phyloP scores from a whole-genome alignment of 495 filamentous ascomycete species.

The Beverwykella pulmonaria region DNA sequence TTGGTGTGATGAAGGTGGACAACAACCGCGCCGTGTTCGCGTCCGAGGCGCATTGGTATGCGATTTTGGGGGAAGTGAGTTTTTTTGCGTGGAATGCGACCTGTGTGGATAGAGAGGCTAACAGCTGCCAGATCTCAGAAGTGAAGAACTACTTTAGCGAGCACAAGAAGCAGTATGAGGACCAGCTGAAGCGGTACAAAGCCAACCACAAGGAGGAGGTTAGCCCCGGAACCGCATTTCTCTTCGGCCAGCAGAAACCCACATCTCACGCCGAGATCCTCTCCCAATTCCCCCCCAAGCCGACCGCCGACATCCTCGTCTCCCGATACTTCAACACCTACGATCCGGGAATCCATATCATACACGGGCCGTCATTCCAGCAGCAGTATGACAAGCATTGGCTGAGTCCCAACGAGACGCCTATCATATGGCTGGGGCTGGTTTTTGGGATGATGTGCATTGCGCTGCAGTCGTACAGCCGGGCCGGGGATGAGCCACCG shows the following conservation, averaged over 20 bases:
- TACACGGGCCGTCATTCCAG: conserved; percentile 86
- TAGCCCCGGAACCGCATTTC: conserved; percentile 55
- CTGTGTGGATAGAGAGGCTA: not conserved
- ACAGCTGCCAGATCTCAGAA: conserved; percentile 72
- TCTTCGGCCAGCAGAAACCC: conserved; percentile 70
- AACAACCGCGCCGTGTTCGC: conserved; percentile 85
- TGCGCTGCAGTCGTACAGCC: conserved; percentile 87
- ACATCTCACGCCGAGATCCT: conserved; percentile 75
- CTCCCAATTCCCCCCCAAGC: conserved; percentile 75
- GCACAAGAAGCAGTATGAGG: conserved; percentile 70
- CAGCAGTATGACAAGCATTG: conserved; percentile 84
- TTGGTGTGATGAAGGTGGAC: conserved; percentile 90
- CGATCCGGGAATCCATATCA: conserved; percentile 76
- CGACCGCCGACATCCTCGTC: conserved; percentile 78
- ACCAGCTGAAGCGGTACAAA: conserved; percentile 64
- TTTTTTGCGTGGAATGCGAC: not conserved
- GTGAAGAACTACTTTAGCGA: conserved; percentile 84
- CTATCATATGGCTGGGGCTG: conserved; percentile 86
- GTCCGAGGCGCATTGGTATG: conserved; percentile 92
- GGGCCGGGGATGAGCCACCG: conserved; percentile 86
- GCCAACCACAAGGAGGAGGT: conserved; percentile 57
- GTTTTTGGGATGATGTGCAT: conserved; percentile 86
- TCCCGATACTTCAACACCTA: conserved; percentile 71
- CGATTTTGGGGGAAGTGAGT: conserved; percentile 78
- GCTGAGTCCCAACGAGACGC: conserved; percentile 77